These are phyloP conservation scores for Melocanna baccifera DNA, from an alignment of 176 grass and related monocot genomes.

Conservation along the genomic window DNA sequence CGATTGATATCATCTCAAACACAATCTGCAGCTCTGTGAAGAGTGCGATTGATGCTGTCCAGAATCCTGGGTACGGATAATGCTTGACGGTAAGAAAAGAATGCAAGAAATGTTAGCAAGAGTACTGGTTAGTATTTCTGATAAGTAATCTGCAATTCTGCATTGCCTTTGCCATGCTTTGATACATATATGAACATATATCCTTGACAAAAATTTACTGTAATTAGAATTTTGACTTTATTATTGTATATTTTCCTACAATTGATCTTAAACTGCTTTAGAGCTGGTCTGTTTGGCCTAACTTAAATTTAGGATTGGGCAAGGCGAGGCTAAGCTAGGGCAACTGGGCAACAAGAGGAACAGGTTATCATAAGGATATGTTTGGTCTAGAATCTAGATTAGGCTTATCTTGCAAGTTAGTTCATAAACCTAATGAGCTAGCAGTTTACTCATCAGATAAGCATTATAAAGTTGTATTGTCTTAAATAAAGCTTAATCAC, in stretches of 20 bases:
- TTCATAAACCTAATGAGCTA: not conserved
- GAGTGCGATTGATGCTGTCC: conserved; percentile 73
- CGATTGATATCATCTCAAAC: conserved; percentile 85
- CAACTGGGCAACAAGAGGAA: not conserved
- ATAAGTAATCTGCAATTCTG: not conserved
- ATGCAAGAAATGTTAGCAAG: not conserved
- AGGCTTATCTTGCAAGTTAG: not conserved
- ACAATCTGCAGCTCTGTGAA: conserved; percentile 87
- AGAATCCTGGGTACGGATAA: conserved; percentile 45
- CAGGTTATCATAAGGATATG: not conserved
- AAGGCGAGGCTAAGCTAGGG: not conserved
- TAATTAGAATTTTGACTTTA: not conserved
- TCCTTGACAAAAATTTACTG: not conserved
- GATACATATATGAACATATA: not conserved
- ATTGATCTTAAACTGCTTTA: conserved; percentile 5
- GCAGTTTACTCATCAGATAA: not conserved
- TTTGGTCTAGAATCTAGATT: not conserved
- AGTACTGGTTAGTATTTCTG: not conserved
- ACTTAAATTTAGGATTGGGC: not conserved
- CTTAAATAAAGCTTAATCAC: not conserved
- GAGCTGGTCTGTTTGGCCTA: not conserved
- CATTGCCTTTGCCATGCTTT: not conserved
- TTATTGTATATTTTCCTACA: not conserved
- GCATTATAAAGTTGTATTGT: not conserved
- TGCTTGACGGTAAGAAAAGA: not conserved